These are phyloP conservation scores for Aspergillus sp. DNA, from an alignment of 2,329 filamentous ascomycete genomes.

Conservation along the genomic window DNA sequence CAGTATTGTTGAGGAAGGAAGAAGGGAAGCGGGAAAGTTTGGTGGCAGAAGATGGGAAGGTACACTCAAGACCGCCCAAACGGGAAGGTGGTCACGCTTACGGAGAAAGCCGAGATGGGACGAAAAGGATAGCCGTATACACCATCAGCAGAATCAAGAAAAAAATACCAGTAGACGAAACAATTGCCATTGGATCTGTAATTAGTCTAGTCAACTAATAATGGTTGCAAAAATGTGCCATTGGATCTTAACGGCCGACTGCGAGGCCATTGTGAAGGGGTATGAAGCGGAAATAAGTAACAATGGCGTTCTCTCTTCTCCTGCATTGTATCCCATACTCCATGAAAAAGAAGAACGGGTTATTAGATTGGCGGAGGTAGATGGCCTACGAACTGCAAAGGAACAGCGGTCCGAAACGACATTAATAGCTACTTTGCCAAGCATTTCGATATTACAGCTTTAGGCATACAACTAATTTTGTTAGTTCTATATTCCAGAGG, in stretches of 20 bases:
- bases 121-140: not conserved
- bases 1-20: not conserved
- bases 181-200: not conserved
- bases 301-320: constrained; percentile 50
- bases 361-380: constrained; percentile 64
- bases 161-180: too few species aligned
- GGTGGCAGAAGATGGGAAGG: not conserved
- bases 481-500: constrained; percentile 12
- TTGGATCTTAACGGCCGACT: constrained; percentile 34
- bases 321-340: constrained; percentile 63
- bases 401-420: not conserved
- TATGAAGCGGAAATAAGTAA: constrained; percentile 37
- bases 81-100: not conserved
- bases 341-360: constrained; percentile 50
- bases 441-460: constrained; percentile 55
- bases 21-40: not conserved
- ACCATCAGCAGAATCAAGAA: not conserved
- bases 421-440: constrained; percentile 34
- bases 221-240: constrained; percentile 23
- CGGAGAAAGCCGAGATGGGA: not conserved
- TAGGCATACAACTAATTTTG: constrained; percentile 60
- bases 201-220: too few species aligned
- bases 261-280: constrained; percentile 28
- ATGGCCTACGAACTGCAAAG: constrained; percentile 4
- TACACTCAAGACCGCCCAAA: not conserved